These are phyloP conservation scores for Myriosclerotinia scirpicola DNA, from an alignment of 2,329 filamentous ascomycete genomes.

Conservation along the genomic window DNA sequence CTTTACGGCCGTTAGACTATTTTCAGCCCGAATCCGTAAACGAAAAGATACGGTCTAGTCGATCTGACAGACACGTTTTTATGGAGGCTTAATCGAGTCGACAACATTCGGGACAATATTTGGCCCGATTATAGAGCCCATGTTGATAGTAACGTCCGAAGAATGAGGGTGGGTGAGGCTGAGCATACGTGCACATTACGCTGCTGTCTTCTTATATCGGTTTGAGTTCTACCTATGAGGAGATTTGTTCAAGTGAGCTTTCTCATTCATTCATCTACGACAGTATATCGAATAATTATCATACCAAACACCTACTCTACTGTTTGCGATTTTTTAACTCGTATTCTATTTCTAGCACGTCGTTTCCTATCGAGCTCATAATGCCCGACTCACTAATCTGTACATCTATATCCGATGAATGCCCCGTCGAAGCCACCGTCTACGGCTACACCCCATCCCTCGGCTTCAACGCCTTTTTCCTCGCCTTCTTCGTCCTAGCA, in stretches of 20 bases:
- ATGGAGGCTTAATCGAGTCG: not conserved
- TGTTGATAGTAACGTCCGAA: not conserved
- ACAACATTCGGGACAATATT: not conserved
- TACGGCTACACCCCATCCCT: conserved; percentile 56
- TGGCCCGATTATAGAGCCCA: not conserved
- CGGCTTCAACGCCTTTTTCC: conserved; percentile 56
- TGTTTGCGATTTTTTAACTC: not conserved
- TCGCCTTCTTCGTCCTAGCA: conserved; percentile 49
- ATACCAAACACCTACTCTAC: no score
- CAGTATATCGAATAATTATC: not conserved
- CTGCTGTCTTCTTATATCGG: not conserved
- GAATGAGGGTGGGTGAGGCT: not conserved
- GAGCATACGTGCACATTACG: not conserved
- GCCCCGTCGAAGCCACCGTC: conserved; percentile 37
- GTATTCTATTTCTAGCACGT: not conserved
- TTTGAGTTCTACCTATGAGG: not conserved
- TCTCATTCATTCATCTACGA: not conserved
- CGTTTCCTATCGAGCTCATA: not conserved
- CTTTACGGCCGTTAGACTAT: not conserved
- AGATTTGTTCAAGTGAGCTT: not conserved
- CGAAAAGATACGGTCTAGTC: not conserved
- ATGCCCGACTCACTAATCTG: conserved; percentile 30
- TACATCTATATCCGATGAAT: conserved; percentile 33
- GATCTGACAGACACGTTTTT: not conserved
- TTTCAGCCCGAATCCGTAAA: not conserved